Conservation (phyloP, 164 flowering plant genomes). For the Piper betle region DNA sequence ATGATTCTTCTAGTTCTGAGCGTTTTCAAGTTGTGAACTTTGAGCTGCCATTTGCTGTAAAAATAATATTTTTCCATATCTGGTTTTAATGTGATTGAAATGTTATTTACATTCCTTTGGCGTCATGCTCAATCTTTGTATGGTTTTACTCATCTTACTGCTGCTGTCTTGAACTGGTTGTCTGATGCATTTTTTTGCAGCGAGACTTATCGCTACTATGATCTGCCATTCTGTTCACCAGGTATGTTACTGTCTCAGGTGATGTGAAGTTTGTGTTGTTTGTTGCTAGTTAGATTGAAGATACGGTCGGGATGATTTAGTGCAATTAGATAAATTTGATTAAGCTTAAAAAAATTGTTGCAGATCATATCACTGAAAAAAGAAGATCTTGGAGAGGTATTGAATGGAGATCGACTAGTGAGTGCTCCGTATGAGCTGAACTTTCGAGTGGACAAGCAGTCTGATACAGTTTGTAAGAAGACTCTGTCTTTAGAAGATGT, state of each 20-base stretch:
- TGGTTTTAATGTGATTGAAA: background rate
- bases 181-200: conserved; percentile 10
- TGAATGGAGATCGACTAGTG: conserved; percentile 18
- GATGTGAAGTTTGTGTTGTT: background rate
- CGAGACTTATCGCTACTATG: conserved; percentile 16
- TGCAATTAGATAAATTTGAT: background rate
- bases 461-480: conserved; percentile 12
- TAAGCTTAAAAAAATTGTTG: background rate
- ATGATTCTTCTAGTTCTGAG: background rate
- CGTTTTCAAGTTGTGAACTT: background rate
- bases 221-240: conserved; percentile 18
- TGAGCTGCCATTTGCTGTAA: too few relatives aligned
- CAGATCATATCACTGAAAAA: conserved; percentile 15
- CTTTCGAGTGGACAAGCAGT: conserved; percentile 10
- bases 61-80: too few relatives aligned
- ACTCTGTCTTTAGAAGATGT: conserved; percentile 12
- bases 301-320: background rate
- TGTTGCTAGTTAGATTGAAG: background rate
- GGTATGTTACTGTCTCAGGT: conserved; percentile 1
- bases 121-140: background rate
- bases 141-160: background rate
- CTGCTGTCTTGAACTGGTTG: background rate
- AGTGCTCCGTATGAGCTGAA: conserved; percentile 13
- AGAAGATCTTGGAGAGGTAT: conserved; percentile 20
- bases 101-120: background rate